Base-by-base conservation (phyloP, 805 yeast genomes). In the Jamesozyma jinghongensis region DNA sequence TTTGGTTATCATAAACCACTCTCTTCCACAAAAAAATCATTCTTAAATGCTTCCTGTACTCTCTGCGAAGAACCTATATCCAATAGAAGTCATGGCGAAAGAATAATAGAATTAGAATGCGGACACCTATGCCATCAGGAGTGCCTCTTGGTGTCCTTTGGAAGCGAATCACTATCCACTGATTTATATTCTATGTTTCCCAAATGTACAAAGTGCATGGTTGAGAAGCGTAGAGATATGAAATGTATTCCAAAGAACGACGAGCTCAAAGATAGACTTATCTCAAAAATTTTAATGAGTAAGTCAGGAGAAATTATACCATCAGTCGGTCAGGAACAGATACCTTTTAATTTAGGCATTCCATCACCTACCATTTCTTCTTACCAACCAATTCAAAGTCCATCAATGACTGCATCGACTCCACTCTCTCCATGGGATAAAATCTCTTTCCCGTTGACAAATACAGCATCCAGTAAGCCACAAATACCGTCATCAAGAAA, bases 81-180 rank as follows among this genome's bases (percentile, higher is more conserved):
- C 14, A 65, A 69, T 22, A 71, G 70, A 36, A 59, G 72, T 20
- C 57, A 57, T 16, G 63, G 68, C 10, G 79, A 70, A 48, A 65
- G 62, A 34, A 56, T 75, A 2, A 57, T 78, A 12, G 70, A 68
- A 41, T 59, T 79, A 26, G 56, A 56, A 31, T 79, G 86, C 58
- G 73, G 70, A 1, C 83, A 79, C 52, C 56, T 63, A 34, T 63
- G 70, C 31, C 86, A 79, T 53, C 79, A 75, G 38, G 75, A 76
- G 41, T 79, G 86, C 52, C 63, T 77, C 13, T 43, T 60, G 3
- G 53, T 75, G 6, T 65, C 65, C 18, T 53, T 69, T 51, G 68
- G 61, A 3, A 41, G 36, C 18, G 26, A 34, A 19, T 27, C 37
- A 5, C 38, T 34, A 4, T 16, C 40, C 1, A 33, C 40, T 10